These are phyloP conservation scores for Phlebopus sp. DNA, from an alignment of 1,284 basidiomycete genomes.

Conservation along the genomic window DNA sequence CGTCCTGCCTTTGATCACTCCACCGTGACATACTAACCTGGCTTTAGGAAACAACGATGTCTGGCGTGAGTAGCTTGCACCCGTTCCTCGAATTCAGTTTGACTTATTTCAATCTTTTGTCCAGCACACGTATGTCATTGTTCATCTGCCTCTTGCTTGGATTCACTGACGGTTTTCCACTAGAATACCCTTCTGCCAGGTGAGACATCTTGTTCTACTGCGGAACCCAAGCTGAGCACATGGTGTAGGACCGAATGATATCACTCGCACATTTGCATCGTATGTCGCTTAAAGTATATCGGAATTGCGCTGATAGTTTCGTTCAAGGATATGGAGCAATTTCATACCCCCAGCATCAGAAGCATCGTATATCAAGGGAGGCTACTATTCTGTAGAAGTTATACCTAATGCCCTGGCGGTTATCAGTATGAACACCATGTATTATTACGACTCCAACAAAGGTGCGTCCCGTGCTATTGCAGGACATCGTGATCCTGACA, in stretches of 20 bases:
- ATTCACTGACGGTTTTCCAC: constrained; percentile 1
- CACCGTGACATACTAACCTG: constrained; percentile 3
- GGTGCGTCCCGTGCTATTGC: constrained; percentile 39
- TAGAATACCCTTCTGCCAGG: constrained; percentile 70
- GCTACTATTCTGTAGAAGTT: constrained; percentile 83
- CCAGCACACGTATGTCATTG: constrained; percentile 56
- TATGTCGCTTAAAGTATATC: constrained; percentile 30
- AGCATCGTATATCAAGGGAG: constrained; percentile 82
- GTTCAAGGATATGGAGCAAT: constrained; percentile 71
- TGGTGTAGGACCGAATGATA: constrained; percentile 68
- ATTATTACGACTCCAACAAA: constrained; percentile 91
- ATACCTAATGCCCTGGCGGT: constrained; percentile 76
- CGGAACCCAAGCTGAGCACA: constrained; percentile 2
- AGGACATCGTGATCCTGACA: not conserved
- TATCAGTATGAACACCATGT: constrained; percentile 88
- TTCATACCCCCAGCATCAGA: constrained; percentile 81
- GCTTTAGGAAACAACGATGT: constrained; percentile 80
- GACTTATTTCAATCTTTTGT: constrained; percentile 5
- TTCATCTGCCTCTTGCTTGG: constrained; percentile 12
- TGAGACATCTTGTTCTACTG: constrained; percentile 25
- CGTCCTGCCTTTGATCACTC: constrained; percentile 17
- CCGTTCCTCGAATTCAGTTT: too few relatives aligned
- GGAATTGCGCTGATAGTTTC: constrained; percentile 11
- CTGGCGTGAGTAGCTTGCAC: constrained; percentile 60
- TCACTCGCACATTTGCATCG: constrained; percentile 76